phyloP scores from a whole-genome alignment of 2,329 filamentous ascomycete species.

The Aspergillus texensis region DNA sequence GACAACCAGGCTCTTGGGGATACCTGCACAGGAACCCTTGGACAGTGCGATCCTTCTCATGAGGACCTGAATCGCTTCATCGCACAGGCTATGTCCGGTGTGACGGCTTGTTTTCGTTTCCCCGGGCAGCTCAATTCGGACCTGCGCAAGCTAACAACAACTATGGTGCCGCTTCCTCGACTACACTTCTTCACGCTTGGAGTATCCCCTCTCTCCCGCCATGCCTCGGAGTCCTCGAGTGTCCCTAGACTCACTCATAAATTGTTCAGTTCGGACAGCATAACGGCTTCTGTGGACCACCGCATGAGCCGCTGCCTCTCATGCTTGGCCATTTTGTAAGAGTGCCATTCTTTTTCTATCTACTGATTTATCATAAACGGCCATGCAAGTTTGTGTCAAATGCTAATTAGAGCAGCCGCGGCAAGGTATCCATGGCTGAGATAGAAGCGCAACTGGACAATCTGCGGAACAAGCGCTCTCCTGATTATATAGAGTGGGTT shows the following conservation, averaged over 20 bases:
- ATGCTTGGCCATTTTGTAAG: constrained; percentile 94
- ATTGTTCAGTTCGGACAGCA: constrained; percentile 99
- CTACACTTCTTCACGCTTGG: constrained; percentile 99
- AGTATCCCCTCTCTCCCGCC: constrained; percentile 96
- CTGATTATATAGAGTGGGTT: constrained; percentile 99
- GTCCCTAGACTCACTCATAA: constrained; percentile 99
- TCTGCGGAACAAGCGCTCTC: constrained; percentile 98
- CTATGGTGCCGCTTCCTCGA: constrained; percentile 99
- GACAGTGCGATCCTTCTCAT: constrained; percentile 97
- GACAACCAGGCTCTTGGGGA: constrained; percentile 99
- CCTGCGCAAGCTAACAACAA: constrained; percentile 98
- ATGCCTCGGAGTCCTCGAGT: constrained; percentile 93
- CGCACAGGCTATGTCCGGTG: constrained; percentile 98
- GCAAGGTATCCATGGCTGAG: constrained; percentile 99
- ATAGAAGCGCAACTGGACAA: constrained; percentile 99
- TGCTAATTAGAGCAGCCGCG: constrained; percentile 64
- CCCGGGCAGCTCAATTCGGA: constrained; percentile 99
- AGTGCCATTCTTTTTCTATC: constrained; percentile 48
- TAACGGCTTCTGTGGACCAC: constrained; percentile 99
- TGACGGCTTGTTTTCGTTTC: constrained; percentile 98
- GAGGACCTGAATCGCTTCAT: constrained; percentile 99
- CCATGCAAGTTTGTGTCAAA: neutral
- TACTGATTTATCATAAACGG: no score
- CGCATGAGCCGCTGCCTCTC: constrained; percentile 99
- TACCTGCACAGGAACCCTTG: constrained; percentile 99